phyloP scores from a whole-genome alignment of 768 basidiomycete genomes.

The Sarcodon aspratus region DNA sequence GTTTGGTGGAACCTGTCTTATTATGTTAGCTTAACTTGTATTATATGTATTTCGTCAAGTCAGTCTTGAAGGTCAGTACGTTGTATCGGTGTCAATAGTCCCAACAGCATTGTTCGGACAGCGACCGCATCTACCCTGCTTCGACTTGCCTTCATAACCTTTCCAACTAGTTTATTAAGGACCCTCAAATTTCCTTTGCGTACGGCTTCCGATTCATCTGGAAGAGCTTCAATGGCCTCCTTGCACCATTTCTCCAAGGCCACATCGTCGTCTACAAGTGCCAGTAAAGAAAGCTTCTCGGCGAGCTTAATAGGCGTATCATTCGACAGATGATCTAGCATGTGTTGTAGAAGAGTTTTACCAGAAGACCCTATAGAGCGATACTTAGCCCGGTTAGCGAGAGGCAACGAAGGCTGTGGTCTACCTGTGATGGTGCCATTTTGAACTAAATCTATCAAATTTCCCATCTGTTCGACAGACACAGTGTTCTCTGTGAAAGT shows the following conservation, averaged over 20 bases:
- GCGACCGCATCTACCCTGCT: conserved; percentile 70
- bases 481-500: conserved; percentile 52
- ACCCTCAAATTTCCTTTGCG: conserved; percentile 66
- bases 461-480: conserved; percentile 53
- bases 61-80: neutral
- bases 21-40: neutral
- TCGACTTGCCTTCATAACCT: conserved; percentile 72
- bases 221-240: conserved; percentile 53
- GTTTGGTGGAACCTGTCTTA: neutral
- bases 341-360: conserved; percentile 62
- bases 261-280: conserved; percentile 20
- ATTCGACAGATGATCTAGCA: conserved; percentile 36
- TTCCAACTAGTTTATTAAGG: conserved; percentile 70
- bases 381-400: no score
- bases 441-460: conserved; percentile 69
- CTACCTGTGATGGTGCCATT: conserved; percentile 57
- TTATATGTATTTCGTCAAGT: neutral
- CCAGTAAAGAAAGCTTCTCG: conserved; percentile 33
- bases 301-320: conserved; percentile 33
- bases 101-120: conserved; percentile 38
- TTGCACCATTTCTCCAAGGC: conserved; percentile 45
- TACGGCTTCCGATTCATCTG: conserved; percentile 54
- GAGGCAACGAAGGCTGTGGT: neutral
- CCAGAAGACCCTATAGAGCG: conserved; percentile 55
- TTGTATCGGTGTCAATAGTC: conserved; percentile 20